Evolutionary conservation across 2,329 filamentous ascomycete genomes (phyloP).

Genomic region (Aspergillus sp.): DNA sequence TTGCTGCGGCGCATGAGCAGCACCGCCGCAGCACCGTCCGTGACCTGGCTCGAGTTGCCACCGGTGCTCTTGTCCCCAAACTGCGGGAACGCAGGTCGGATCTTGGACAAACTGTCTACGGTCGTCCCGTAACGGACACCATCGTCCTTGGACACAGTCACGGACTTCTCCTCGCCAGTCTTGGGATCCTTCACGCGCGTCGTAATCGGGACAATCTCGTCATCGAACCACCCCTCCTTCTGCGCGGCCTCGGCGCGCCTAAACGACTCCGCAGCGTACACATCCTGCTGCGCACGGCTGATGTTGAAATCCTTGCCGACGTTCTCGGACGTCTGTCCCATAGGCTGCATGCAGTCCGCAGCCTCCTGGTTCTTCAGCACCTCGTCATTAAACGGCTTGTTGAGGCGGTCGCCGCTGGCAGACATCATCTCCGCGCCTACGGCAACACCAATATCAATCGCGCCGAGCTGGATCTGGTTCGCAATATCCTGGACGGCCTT

Average conservation of each 20-base stretch:
- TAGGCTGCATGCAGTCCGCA: slow-evolving; percentile 84
- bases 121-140: slow-evolving; percentile 90
- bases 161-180: slow-evolving; percentile 71
- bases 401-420: slow-evolving; percentile 66
- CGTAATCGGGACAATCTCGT: slow-evolving; percentile 88
- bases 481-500: slow-evolving; percentile 96
- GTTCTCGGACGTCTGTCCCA: slow-evolving; percentile 98
- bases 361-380: slow-evolving; percentile 76
- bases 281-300: slow-evolving; percentile 75
- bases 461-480: slow-evolving; percentile 75
- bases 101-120: slow-evolving; percentile 75
- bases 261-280: slow-evolving; percentile 84
- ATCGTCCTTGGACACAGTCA: slow-evolving; percentile 83
- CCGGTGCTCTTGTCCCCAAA: slow-evolving; percentile 85
- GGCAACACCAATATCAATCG: slow-evolving; percentile 84
- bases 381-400: slow-evolving; percentile 73
- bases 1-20: slow-evolving; percentile 93
- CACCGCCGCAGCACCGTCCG: slow-evolving; percentile 87
- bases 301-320: slow-evolving; percentile 89
- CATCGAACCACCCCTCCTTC: slow-evolving; percentile 85
- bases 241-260: slow-evolving; percentile 84
- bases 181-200: slow-evolving; percentile 82
- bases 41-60: slow-evolving; percentile 92
- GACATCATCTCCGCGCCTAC: slow-evolving; percentile 90
- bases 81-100: slow-evolving; percentile 85